Percentiles rank a stretch among this genome's conserved stretches.
phyloP scores from a whole-genome alignment of 225 moss, liverwort and hornwort species.

The Polytrichum formosum region DNA sequence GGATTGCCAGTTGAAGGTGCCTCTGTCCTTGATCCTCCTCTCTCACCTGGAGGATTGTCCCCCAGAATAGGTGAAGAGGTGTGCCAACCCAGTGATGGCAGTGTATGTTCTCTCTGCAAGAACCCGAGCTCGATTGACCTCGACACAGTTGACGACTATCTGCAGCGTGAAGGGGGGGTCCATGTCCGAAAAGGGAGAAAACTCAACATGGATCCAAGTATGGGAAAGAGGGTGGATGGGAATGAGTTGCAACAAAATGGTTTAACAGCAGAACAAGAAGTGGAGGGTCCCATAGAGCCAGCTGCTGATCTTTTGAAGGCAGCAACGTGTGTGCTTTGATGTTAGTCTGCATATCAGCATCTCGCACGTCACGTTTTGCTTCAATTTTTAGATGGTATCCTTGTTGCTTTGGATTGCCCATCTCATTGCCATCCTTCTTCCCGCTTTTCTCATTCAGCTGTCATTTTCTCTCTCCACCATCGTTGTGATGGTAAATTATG shows the following conservation, averaged over 20 bases:
- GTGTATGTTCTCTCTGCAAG: slow-evolving; percentile 1
- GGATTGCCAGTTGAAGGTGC: slow-evolving; percentile 10
- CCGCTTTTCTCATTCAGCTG: background rate
- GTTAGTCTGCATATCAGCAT: background rate
- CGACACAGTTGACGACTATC: slow-evolving; percentile 4
- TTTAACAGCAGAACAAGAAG: background rate
- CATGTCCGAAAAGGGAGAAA: slow-evolving; percentile 15
- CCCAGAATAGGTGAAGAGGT: slow-evolving; percentile 1
- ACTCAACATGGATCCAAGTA: background rate
- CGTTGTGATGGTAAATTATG: background rate
- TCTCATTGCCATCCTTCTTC: background rate
- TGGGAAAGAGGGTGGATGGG: background rate
- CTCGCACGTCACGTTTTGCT: too few relatives aligned
- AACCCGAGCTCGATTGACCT: slow-evolving; percentile 4
- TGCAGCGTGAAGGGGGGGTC: background rate
- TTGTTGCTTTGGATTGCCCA: background rate
- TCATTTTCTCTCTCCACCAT: background rate
- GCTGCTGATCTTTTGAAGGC: slow-evolving; percentile 4
- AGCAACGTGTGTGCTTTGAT: slow-evolving; percentile 3
- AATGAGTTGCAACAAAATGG: background rate
- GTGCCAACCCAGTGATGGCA: background rate
- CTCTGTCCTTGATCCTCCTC: slow-evolving; percentile 6
- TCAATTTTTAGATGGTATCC: background rate
- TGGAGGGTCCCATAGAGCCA: slow-evolving; percentile 9
- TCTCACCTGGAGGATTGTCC: slow-evolving; percentile 9